These are phyloP conservation scores for Kandelia obovata DNA, from an alignment of 345 rosid genomes.

Conservation along the genomic window DNA sequence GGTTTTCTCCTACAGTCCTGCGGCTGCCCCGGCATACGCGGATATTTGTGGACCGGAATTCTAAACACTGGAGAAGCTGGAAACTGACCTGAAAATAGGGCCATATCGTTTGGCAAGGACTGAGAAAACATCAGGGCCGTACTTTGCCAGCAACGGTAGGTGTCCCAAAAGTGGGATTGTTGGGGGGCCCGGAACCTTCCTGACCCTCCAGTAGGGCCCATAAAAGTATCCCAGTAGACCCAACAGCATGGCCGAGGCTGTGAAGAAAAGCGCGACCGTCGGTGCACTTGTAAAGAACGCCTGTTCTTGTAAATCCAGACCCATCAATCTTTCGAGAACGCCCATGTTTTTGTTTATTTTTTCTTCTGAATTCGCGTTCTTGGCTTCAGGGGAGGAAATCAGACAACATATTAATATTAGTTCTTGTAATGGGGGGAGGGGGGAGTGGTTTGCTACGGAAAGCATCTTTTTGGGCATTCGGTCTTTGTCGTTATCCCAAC, in stretches of 20 bases:
- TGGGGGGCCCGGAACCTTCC: slow-evolving; percentile 26
- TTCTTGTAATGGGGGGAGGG: background rate
- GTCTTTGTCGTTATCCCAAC: slow-evolving; percentile 20
- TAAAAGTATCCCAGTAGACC: slow-evolving; percentile 48
- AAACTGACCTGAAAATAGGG: slow-evolving; percentile 77
- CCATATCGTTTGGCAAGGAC: slow-evolving; percentile 77
- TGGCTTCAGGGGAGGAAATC: background rate
- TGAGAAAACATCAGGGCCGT: slow-evolving; percentile 76
- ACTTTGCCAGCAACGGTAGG: slow-evolving; percentile 78
- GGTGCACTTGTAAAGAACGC: slow-evolving; percentile 1
- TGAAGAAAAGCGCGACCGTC: slow-evolving; percentile 16
- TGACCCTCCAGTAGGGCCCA: slow-evolving; percentile 32
- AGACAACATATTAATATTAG: background rate
- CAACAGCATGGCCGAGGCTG: slow-evolving; percentile 22
- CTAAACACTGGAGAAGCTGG: background rate
- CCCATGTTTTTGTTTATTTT: no score
- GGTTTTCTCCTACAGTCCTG: no score
- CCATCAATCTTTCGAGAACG: slow-evolving; percentile 6
- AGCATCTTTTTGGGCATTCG: slow-evolving; percentile 24
- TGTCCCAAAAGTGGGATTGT: slow-evolving; percentile 44
- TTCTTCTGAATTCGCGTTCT: no score
- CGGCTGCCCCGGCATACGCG: no score
- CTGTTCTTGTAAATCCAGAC: background rate
- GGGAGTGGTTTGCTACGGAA: background rate
- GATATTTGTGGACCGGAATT: background rate